Evolutionary conservation across 768 basidiomycete genomes (phyloP), one percentile per base, ranked within the genome.

Genomic region (Thelephora aurantiotincta): DNA sequence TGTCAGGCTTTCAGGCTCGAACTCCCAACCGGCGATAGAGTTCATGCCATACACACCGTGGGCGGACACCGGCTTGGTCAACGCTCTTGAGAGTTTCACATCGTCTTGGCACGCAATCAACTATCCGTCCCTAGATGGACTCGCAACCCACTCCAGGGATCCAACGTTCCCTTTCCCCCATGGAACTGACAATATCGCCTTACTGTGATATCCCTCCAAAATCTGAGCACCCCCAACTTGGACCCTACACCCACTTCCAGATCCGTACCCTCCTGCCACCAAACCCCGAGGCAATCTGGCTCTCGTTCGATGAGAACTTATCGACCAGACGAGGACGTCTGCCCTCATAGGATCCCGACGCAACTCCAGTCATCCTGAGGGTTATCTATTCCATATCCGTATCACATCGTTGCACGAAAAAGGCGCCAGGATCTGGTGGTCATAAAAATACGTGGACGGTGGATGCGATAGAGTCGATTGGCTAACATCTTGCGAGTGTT

Each of bases 391-490:
- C 63, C 93, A 92, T 23, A 99, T 76, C 51, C 88, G 90, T 61
- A 99, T 84, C 2, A 85, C 89, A 55, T 97, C 93, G 59, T 99
- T 94, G 65, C 98, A 99, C 0, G 94, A 97, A 3, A 79, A 88
- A 2, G 94, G 97, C 22, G 94, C 94, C 47, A 99, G 80, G 38
- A 43, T 51, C 44, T 52, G 55, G 54, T 41, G 52, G 51, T 52
- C 44, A 47, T 52, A 36, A 48, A 36, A 44, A 22, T 43, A 44
- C 45, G 20, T 52, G 36, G 23, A 51, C 33, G 11, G 4, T 42
- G 42, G 43, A 18, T 44, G 18, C 16, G 11, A 41, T 37, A 22
- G 34, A 43, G 33, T 52, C 38, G 46, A 43, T 44, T 44, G 19
- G 57, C 66, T 54, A 58, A 90, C 92, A 57, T 99, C 96, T 64